These are phyloP conservation scores for Saccharomyces hybrid DNA, from an alignment of 1,139 yeast species.

Conservation along the genomic window DNA sequence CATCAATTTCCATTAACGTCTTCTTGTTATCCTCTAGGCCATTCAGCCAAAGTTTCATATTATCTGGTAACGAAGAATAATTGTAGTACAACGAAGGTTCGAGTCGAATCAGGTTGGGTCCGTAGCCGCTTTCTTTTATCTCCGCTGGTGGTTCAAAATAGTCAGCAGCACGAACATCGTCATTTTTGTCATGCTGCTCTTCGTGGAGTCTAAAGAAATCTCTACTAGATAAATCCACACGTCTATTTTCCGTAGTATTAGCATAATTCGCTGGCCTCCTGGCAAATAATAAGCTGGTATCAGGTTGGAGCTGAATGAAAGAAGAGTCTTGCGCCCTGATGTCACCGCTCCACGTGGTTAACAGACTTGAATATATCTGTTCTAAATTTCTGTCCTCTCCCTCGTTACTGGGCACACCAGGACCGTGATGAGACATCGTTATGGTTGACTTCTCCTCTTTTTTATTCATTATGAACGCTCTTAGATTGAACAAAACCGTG, in stretches of 20 bases:
- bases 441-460: neutral
- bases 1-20: neutral
- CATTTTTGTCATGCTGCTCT: neutral
- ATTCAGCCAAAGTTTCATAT: conserved; percentile 17
- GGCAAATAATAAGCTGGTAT: neutral
- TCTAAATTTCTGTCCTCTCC: neutral
- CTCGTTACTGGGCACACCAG: neutral
- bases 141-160: neutral
- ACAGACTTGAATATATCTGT: neutral
- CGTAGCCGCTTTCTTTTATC: neutral
- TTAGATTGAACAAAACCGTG: conserved; percentile 11
- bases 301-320: neutral
- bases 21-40: conserved; percentile 6
- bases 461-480: conserved; percentile 4
- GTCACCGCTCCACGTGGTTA: neutral
- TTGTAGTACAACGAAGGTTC: conserved; percentile 14
- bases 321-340: neutral
- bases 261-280: neutral
- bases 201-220: neutral
- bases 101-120: conserved; percentile 1
- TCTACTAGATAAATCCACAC: neutral
- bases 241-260: neutral
- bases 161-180: neutral
- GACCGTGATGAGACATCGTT: neutral
- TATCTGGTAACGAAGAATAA: conserved; percentile 14